Conservation (phyloP, 768 basidiomycete genomes). For the Hemileccinum impolitum region DNA sequence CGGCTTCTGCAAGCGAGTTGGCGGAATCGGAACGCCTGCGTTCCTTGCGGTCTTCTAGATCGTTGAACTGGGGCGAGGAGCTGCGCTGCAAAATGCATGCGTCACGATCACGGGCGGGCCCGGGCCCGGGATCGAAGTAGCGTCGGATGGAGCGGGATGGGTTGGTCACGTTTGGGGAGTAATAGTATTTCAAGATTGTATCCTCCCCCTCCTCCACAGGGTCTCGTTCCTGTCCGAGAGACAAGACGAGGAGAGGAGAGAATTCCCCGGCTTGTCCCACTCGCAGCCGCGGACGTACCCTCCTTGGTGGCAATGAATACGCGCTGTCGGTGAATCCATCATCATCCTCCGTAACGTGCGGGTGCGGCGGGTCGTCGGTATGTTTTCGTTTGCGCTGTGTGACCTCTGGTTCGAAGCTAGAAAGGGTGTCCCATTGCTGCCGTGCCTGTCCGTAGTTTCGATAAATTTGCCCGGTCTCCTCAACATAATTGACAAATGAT, state of each 20-base stretch:
- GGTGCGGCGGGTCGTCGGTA: neutral
- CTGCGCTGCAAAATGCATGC: constrained; percentile 1
- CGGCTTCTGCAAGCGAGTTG: constrained; percentile 17
- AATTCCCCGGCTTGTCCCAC: constrained; percentile 13
- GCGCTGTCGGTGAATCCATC: neutral
- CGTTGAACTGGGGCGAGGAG: neutral
- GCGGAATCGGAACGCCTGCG: constrained; percentile 9
- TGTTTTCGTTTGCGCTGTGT: constrained; percentile 19
- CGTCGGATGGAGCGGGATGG: constrained; percentile 3
- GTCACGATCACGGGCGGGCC: neutral
- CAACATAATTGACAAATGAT: neutral
- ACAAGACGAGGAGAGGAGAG: constrained; percentile 21
- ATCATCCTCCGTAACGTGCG: neutral
- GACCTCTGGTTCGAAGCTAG: neutral
- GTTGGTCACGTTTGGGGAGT: neutral
- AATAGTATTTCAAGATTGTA: neutral
- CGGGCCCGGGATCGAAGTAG: neutral
- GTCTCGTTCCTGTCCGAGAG: constrained; percentile 6
- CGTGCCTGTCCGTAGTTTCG: neutral
- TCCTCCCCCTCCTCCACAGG: constrained; percentile 4
- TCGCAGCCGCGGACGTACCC: constrained; percentile 9
- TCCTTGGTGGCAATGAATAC: neutral
- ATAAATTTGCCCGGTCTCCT: neutral
- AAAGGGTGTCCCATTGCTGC: neutral
- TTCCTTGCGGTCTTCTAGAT: neutral